Conservation (phyloP, 331 rosid genomes). For the Stylosanthes scabra region DNA sequence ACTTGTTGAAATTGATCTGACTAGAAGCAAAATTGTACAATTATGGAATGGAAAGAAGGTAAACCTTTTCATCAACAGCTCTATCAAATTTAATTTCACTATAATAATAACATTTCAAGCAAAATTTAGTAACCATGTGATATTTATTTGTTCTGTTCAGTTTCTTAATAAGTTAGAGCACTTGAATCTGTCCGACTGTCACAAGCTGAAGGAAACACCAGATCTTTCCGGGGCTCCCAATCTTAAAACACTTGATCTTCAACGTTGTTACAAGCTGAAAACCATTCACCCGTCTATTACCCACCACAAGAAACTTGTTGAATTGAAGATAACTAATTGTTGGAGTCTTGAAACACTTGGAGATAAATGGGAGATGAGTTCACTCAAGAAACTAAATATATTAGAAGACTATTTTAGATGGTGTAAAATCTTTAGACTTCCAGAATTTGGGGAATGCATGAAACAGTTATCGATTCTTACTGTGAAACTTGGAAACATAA, state of each 20-base stretch:
- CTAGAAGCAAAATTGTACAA: background rate
- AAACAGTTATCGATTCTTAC: background rate
- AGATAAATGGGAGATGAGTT: background rate
- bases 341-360: background rate
- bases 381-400: background rate
- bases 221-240: constrained; percentile 1
- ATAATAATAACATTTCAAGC: background rate
- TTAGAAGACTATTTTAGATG: too few species aligned
- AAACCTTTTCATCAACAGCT: background rate
- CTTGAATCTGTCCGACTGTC: background rate
- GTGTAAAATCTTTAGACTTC: background rate
- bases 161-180: background rate
- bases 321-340: background rate
- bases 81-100: background rate
- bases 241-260: constrained; percentile 5
- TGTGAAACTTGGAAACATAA: background rate
- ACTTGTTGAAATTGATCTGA: background rate
- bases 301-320: background rate
- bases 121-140: background rate
- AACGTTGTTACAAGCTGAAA: constrained; percentile 1
- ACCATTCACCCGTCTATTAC: background rate
- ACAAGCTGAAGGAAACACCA: background rate
- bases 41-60: background rate
- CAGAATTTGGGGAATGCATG: background rate
- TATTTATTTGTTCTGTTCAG: background rate